Base-by-base conservation (phyloP, 2,329 filamentous ascomycete species). In the Aspergillus melleus region DNA sequence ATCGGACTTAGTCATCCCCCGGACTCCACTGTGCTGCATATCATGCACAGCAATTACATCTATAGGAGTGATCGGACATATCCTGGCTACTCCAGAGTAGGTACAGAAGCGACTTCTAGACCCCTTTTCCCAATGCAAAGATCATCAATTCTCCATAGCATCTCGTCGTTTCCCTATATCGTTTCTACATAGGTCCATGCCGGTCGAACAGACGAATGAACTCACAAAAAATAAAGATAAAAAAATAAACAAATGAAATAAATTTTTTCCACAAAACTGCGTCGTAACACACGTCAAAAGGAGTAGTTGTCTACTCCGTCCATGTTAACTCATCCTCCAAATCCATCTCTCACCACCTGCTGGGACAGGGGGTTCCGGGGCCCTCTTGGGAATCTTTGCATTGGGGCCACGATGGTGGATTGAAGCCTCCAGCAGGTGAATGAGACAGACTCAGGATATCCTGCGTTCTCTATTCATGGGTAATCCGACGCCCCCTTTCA, bases 261-360 rank as follows among this genome's bases (percentile, higher is more conserved):
- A 69, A 66, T 63, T 66, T 67, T 54, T 61, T 62, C 64, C 63
- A 66, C 62, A 67, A 63, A 64, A 68, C 67, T 70, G 72, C 69
- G 68, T 73, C 71, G 66, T 72, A 71, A 70, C 67, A 69, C 64
- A 67, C 68, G 67, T 69, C 68, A 66, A 65, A 70, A 67, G 65
- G 66, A 70, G 63, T 66, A 57, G 58, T 61, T 62, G 53, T 67
- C 63, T 70, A 69, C 69, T 71, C 67, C 64, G 66, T 63, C 65
- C 62, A 65, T 64, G 61, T 68, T 61, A 58, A 67, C 61, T 66
- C 63, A 63, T 58, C 30, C 52, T 60, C 52, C 54, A 63, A 63
- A 60, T 64, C 64, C 60, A 63, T 58, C 55, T 61, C 26, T 52
- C 57, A 60, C 56, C 60, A 57, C 61, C 56, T 55, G 56, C 52